phyloP scores from a whole-genome alignment of 192 early-diverging fungal species.

The Lobosporangium transversale region DNA sequence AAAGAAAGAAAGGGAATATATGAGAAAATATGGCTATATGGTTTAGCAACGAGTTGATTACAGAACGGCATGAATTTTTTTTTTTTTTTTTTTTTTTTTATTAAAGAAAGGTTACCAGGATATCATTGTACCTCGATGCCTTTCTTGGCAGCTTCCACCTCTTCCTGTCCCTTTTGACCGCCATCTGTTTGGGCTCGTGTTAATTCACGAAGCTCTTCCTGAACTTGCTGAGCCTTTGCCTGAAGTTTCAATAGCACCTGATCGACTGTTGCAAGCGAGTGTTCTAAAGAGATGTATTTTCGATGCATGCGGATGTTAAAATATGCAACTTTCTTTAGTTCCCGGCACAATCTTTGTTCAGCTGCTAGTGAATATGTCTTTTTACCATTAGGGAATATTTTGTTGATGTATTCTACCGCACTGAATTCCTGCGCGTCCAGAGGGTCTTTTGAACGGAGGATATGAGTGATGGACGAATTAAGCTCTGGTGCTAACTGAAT shows the following conservation, averaged over 20 bases:
- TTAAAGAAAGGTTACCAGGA: slow-evolving; percentile 18
- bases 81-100: no score
- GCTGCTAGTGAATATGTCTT: no score
- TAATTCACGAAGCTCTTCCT: slow-evolving; percentile 73
- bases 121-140: slow-evolving; percentile 72
- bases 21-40: no score
- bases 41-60: no score
- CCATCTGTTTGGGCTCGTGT: slow-evolving; percentile 76
- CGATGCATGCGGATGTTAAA: not conserved
- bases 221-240: slow-evolving; percentile 66
- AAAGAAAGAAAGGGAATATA: no score
- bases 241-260: slow-evolving; percentile 69
- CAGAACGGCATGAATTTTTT: no score
- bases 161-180: slow-evolving; percentile 66
- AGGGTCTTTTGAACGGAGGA: slow-evolving; percentile 67
- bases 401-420: slow-evolving; percentile 81
- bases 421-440: slow-evolving; percentile 78
- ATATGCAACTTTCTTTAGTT: no score
- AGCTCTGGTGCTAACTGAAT: slow-evolving; percentile 64
- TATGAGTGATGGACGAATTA: slow-evolving; percentile 64
- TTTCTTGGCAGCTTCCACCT: slow-evolving; percentile 75
- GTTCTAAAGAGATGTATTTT: no score
- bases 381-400: slow-evolving; percentile 79
- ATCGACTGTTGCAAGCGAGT: slow-evolving; percentile 73
- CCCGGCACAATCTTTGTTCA: no score